Conservation (phyloP, 148 eudicot genomes). For the Chenopodium berlandieri region DNA sequence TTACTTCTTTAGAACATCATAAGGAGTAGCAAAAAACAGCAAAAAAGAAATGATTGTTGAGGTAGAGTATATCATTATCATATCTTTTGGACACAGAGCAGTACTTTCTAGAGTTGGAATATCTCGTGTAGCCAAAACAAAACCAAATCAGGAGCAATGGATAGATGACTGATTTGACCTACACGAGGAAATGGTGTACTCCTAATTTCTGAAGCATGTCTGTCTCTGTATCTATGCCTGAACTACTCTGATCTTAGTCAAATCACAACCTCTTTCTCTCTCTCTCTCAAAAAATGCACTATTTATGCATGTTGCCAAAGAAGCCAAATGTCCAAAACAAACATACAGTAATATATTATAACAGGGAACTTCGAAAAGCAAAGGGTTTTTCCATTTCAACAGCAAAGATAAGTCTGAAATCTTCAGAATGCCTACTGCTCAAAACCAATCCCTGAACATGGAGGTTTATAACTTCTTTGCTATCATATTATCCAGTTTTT, state of each 20-base stretch:
- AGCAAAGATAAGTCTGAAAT: not conserved
- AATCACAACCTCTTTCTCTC: not conserved
- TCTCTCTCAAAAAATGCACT: not conserved
- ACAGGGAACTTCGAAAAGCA: not conserved
- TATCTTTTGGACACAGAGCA: constrained; percentile 9
- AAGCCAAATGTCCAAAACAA: not conserved
- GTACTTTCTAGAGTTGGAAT: not conserved
- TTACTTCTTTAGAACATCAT: not conserved
- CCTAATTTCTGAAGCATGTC: constrained; percentile 17
- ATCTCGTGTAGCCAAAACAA: constrained; percentile 18
- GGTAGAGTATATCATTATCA: constrained; percentile 1
- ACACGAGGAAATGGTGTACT: constrained; percentile 36
- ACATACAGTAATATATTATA: not conserved
- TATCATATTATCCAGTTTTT: not conserved
- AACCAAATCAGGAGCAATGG: constrained; percentile 27
- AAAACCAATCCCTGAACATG: constrained; percentile 19
- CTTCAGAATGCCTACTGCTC: constrained; percentile 31
- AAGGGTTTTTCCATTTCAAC: constrained; percentile 18
- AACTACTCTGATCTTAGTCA: constrained; percentile 9
- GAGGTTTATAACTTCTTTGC: constrained; percentile 25
- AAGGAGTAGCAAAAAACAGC: constrained; percentile 10
- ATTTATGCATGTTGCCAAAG: constrained; percentile 19
- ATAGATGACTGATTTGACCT: constrained; percentile 30
- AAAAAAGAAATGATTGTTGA: constrained; percentile 7
- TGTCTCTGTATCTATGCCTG: constrained; percentile 2